A percentile compares a stretch with the other conserved stretches of the same genome.
These are phyloP conservation scores for Mucor piriformis DNA, from an alignment of 371 early-diverging fungal species.

Conservation along the genomic window DNA sequence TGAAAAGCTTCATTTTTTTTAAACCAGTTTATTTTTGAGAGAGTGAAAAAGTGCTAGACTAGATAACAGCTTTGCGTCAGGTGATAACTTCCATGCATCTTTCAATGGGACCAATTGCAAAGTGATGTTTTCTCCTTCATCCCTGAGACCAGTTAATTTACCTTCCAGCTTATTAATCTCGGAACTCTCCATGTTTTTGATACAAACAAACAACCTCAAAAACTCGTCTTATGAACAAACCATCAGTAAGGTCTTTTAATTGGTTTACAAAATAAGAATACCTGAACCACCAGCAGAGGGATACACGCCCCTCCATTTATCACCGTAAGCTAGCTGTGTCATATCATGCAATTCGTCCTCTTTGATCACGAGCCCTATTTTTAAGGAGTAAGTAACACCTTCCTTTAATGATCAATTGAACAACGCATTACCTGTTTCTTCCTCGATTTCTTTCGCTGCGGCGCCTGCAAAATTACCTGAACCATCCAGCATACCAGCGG, in stretches of 20 bases:
- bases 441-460: slow-evolving; percentile 70
- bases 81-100: slow-evolving; percentile 67
- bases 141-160: slow-evolving; percentile 71
- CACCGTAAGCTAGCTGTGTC: slow-evolving; percentile 58
- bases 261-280: slow-evolving; percentile 15
- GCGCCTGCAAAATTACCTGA: slow-evolving; percentile 72
- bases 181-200: slow-evolving; percentile 55
- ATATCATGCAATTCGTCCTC: slow-evolving; percentile 71
- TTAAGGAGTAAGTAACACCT: neutral
- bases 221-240: slow-evolving; percentile 65
- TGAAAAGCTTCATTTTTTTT: neutral
- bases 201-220: slow-evolving; percentile 69
- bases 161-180: slow-evolving; percentile 67
- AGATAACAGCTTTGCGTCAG: slow-evolving; percentile 75
- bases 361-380: slow-evolving; percentile 59
- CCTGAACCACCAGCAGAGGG: slow-evolving; percentile 81
- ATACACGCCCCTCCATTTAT: slow-evolving; percentile 64
- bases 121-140: slow-evolving; percentile 79
- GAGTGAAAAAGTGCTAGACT: slow-evolving; percentile 71
- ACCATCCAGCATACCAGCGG: slow-evolving; percentile 89
- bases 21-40: slow-evolving; percentile 31
- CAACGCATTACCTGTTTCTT: slow-evolving; percentile 55
- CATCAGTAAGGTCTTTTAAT: neutral
- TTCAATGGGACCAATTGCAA: slow-evolving; percentile 65
- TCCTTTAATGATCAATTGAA: neutral